phyloP scores from a whole-genome alignment of 306 rosid species.

The Myrica gale region DNA sequence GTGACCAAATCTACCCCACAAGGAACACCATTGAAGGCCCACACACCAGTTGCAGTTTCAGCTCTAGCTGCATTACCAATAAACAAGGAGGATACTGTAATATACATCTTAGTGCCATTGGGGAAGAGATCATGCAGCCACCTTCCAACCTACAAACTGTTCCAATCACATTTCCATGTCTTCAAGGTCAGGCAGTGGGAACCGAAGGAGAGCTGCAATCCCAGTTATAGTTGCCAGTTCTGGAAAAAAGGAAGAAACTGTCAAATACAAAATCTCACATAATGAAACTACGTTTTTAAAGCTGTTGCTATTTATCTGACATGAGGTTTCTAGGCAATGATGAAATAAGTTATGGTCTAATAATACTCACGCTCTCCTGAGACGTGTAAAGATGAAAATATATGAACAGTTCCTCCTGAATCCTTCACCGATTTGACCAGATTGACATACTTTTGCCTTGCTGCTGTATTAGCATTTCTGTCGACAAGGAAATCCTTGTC shows the following conservation, averaged over 20 bases:
- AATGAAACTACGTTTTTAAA: neutral
- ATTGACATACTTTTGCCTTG: conserved; percentile 65
- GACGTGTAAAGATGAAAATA: conserved; percentile 91
- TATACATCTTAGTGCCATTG: neutral
- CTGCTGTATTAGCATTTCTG: conserved; percentile 69
- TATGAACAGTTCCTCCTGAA: conserved; percentile 85
- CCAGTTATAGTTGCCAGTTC: conserved; percentile 71
- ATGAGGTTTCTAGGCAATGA: neutral
- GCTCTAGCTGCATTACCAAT: conserved; percentile 11
- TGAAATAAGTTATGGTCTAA: conserved; percentile 1
- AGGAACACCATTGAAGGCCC: neutral
- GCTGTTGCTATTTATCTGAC: neutral
- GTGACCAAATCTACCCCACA: neutral
- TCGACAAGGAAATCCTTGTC: conserved; percentile 20
- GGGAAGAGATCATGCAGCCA: neutral
- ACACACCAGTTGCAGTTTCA: conserved; percentile 2
- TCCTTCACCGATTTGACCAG: conserved; percentile 79
- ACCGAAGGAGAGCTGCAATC: conserved; percentile 92
- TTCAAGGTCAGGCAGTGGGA: conserved; percentile 94
- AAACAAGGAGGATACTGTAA: neutral
- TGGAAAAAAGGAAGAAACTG: conserved; percentile 30
- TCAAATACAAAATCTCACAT: neutral
- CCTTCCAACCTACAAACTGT: neutral
- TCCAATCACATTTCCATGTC: conserved; percentile 76
- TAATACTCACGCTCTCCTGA: conserved; percentile 93